A percentile compares a stretch with the other conserved stretches of the same genome.
phyloP scores from a whole-genome alignment of 371 early-diverging fungal species.

The Mucor mucedo region DNA sequence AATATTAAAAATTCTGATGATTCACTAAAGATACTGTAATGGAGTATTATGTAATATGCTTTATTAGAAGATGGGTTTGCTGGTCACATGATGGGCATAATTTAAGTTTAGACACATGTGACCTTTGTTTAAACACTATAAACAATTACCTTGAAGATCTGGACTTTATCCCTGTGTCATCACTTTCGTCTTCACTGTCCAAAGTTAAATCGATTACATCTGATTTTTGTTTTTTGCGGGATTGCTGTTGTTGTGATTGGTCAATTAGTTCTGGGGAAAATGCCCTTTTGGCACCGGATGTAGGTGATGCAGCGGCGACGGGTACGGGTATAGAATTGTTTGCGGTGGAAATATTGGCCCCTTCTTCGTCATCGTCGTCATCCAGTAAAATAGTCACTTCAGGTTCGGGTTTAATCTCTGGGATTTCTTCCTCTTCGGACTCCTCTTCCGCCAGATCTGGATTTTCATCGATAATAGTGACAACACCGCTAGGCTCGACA shows the following conservation, averaged over 20 bases:
- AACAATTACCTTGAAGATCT: no score
- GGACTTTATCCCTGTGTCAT: background rate
- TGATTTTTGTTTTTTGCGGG: slow-evolving; percentile 12
- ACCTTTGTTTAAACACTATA: no score
- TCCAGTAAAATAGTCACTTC: slow-evolving; percentile 24
- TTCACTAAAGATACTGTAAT: no score
- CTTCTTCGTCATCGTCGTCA: slow-evolving; percentile 21
- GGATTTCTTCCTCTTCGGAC: slow-evolving; percentile 5
- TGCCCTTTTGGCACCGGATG: background rate
- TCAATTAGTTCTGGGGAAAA: background rate
- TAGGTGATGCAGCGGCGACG: background rate
- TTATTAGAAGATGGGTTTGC: no score
- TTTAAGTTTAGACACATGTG: no score
- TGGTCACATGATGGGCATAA: no score
- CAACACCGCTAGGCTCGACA: slow-evolving; percentile 65
- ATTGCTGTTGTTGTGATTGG: slow-evolving; percentile 11
- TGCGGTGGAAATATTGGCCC: background rate
- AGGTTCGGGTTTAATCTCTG: background rate
- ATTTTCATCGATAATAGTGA: slow-evolving; percentile 49
- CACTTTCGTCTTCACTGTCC: slow-evolving; percentile 61
- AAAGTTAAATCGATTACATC: slow-evolving; percentile 71
- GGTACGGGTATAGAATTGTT: background rate
- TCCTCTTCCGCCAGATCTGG: slow-evolving; percentile 26
- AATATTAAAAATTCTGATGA: no score
- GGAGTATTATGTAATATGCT: no score